Conservation (phyloP, 2,329 filamentous ascomycete species). For the Pseudopyricularia javanii region DNA sequence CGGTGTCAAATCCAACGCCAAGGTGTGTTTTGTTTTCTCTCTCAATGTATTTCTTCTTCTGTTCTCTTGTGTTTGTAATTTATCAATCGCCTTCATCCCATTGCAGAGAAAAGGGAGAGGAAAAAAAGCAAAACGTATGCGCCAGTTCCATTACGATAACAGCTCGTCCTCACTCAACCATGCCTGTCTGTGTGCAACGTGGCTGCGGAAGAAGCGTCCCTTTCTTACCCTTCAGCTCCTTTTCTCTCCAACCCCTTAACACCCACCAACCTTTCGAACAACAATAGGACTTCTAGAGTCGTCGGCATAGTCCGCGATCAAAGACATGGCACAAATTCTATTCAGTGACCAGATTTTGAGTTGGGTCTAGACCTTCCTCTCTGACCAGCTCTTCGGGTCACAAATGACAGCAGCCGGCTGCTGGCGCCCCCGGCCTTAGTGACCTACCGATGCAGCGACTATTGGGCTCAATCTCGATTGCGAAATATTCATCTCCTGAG, state of each 20-base stretch:
- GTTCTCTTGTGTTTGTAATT: neutral
- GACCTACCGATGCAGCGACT: too few species aligned
- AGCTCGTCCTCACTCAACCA: too few species aligned
- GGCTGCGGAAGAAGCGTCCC: too few species aligned
- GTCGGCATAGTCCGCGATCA: neutral
- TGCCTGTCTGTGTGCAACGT: too few species aligned
- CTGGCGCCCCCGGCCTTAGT: neutral
- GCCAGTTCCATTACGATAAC: too few species aligned
- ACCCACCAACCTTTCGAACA: neutral
- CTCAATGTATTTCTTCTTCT: neutral
- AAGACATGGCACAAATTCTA: neutral
- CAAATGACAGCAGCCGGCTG: neutral
- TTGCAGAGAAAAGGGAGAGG: too few species aligned
- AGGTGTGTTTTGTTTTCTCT: neutral
- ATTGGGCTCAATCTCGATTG: too few species aligned
- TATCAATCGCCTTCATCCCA: neutral
- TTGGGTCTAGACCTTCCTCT: neutral
- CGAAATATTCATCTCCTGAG: too few species aligned
- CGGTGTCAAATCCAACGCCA: neutral
- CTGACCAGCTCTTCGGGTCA: neutral
- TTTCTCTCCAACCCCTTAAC: too few species aligned
- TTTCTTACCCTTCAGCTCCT: too few species aligned
- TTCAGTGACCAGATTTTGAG: neutral
- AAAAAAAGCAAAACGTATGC: too few species aligned
- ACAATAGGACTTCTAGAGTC: neutral